phyloP scores from a whole-genome alignment of 768 basidiomycete genomes.

The Kwoniella shandongensis region DNA sequence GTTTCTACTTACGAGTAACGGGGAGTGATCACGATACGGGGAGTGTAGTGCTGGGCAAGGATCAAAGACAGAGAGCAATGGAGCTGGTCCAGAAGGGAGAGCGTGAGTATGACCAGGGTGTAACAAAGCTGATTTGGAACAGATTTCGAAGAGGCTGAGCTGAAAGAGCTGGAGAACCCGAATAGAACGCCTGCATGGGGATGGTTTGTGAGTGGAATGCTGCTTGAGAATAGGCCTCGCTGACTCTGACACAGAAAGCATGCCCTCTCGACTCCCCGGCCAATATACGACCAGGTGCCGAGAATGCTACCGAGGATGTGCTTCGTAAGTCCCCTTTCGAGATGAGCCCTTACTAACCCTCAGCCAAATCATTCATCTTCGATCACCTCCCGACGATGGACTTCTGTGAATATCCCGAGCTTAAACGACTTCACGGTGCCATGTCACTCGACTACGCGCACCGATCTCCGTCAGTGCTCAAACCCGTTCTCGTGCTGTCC shows the following conservation, averaged over 20 bases:
- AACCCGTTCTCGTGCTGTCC: conserved; percentile 49
- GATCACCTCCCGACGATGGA: conserved; percentile 50
- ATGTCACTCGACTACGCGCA: conserved; percentile 49
- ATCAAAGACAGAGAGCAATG: conserved; percentile 49
- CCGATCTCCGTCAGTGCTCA: conserved; percentile 47
- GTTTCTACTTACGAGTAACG: conserved; percentile 42
- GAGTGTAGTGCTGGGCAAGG: conserved; percentile 48
- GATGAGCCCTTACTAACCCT: conserved; percentile 13
- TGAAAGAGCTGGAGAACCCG: conserved; percentile 43
- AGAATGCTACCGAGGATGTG: conserved; percentile 41
- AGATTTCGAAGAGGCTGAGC: conserved; percentile 48
- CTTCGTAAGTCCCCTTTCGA: conserved; percentile 27
- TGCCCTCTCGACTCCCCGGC: conserved; percentile 49
- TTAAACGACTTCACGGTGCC: conserved; percentile 52
- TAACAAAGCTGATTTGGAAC: neutral
- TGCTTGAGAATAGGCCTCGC: neutral
- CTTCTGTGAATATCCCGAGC: conserved; percentile 50
- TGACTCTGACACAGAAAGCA: conserved; percentile 32
- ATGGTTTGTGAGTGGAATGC: conserved; percentile 47
- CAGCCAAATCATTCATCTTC: conserved; percentile 50
- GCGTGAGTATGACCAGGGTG: conserved; percentile 33
- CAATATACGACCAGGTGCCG: conserved; percentile 42
- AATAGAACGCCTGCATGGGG: conserved; percentile 46
- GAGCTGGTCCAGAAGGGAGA: conserved; percentile 43
- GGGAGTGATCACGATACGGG: conserved; percentile 53